Percentiles rank a stretch among this genome's conserved stretches.
Evolutionary conservation across 2,329 filamentous ascomycete genomes (phyloP).

Genomic region (Diplodia intermedia): DNA sequence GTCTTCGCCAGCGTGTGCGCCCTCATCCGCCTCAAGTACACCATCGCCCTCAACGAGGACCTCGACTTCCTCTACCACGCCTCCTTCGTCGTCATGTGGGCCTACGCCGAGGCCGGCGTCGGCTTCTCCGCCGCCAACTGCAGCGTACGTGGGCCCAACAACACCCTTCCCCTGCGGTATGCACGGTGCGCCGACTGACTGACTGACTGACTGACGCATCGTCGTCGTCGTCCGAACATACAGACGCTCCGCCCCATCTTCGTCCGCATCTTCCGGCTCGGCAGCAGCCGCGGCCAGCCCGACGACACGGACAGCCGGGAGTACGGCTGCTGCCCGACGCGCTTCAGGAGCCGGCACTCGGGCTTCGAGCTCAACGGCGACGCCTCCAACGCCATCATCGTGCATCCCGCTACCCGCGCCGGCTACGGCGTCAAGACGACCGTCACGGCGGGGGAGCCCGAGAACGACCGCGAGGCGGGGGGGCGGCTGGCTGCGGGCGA

Average conservation of each 20-base stretch:
- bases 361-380: not conserved
- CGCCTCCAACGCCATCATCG: not conserved
- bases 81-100: conserved; percentile 46
- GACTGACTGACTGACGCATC: too few relatives aligned
- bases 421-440: not conserved
- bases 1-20: conserved; percentile 43
- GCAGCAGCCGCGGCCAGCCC: not conserved
- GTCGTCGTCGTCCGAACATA: not conserved
- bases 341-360: not conserved
- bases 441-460: not conserved
- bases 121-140: conserved; percentile 45
- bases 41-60: conserved; percentile 43
- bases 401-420: not conserved
- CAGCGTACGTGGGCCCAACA: too few relatives aligned
- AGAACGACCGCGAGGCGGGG: not conserved
- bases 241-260: conserved; percentile 10
- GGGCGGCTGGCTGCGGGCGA: not conserved
- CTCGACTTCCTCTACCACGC: conserved; percentile 44
- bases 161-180: too few relatives aligned
- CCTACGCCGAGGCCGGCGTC: conserved; percentile 46
- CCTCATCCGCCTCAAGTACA: conserved; percentile 45
- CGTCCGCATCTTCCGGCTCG: not conserved
- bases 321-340: not conserved
- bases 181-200: too few relatives aligned
- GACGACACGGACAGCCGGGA: not conserved